Evolutionary conservation across 192 early-diverging fungal species (phyloP).

Genomic region (Geranomyces variabilis): DNA sequence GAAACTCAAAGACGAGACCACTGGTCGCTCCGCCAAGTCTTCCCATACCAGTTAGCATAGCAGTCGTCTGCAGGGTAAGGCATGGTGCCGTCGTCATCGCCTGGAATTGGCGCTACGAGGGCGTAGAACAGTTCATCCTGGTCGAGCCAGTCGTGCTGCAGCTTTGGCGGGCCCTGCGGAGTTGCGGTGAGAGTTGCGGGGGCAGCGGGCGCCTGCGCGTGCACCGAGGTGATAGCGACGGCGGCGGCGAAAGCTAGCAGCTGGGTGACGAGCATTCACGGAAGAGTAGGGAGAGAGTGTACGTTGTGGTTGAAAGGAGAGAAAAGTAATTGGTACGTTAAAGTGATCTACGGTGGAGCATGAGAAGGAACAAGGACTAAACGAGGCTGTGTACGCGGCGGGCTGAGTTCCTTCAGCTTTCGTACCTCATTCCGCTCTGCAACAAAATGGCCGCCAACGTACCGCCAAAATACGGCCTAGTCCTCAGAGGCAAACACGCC

Average conservation of each 20-base stretch:
- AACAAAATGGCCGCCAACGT: too few relatives aligned
- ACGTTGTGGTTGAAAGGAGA: too few relatives aligned
- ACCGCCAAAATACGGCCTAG: slow-evolving; percentile 7
- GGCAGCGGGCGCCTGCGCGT: neutral
- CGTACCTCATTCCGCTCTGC: too few relatives aligned
- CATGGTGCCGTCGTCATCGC: neutral
- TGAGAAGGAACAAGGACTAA: too few relatives aligned
- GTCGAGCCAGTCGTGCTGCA: slow-evolving; percentile 12
- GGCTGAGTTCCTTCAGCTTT: too few relatives aligned
- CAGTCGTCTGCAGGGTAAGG: slow-evolving; percentile 19
- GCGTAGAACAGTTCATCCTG: slow-evolving; percentile 15
- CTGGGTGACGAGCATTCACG: too few relatives aligned
- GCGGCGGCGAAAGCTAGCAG: too few relatives aligned
- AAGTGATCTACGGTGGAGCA: too few relatives aligned
- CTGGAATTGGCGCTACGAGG: slow-evolving; percentile 9
- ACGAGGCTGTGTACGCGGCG: too few relatives aligned
- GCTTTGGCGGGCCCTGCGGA: neutral
- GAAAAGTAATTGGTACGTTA: too few relatives aligned
- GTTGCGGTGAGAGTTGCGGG: neutral
- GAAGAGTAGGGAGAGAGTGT: too few relatives aligned
- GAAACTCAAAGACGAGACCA: neutral
- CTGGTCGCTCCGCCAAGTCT: neutral
- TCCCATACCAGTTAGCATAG: slow-evolving; percentile 25
- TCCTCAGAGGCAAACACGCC: slow-evolving; percentile 8
- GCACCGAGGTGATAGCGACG: too few relatives aligned